A percentile compares a stretch with the other conserved stretches of the same genome.
Evolutionary conservation across 1,139 yeast genomes (phyloP).

Genomic region (Yamadazyma sp.): DNA sequence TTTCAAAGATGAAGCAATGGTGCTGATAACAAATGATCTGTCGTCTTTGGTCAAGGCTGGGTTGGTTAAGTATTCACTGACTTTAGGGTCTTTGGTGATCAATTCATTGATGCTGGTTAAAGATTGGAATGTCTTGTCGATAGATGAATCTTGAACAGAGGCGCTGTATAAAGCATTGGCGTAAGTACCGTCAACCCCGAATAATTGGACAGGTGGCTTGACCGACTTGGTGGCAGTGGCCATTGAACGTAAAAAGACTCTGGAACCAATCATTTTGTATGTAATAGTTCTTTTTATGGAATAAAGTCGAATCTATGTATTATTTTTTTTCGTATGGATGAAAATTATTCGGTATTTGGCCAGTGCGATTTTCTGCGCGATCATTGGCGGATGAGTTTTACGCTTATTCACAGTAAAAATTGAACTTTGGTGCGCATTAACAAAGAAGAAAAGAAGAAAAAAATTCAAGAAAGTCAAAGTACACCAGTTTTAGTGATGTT

Average conservation of each 20-base stretch:
- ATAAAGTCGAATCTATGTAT: background rate
- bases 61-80: slow-evolving; percentile 63
- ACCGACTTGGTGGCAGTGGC: slow-evolving; percentile 62
- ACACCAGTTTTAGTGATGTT: background rate
- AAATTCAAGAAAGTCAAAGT: no score
- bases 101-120: slow-evolving; percentile 59
- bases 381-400: slow-evolving; percentile 15
- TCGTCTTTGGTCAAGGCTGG: slow-evolving; percentile 82
- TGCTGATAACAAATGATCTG: slow-evolving; percentile 68
- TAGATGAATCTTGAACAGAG: slow-evolving; percentile 76
- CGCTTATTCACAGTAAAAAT: slow-evolving; percentile 8
- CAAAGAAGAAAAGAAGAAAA: background rate
- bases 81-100: slow-evolving; percentile 63
- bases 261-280: slow-evolving; percentile 51
- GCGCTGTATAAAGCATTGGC: slow-evolving; percentile 95
- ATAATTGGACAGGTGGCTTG: slow-evolving; percentile 91
- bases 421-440: slow-evolving; percentile 5
- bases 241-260: slow-evolving; percentile 70
- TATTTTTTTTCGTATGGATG: slow-evolving; percentile 5
- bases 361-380: slow-evolving; percentile 5
- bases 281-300: no score
- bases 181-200: slow-evolving; percentile 94
- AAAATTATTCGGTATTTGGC: slow-evolving; percentile 10
- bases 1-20: slow-evolving; percentile 54
- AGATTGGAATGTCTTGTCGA: slow-evolving; percentile 71